phyloP scores from a whole-genome alignment of 116 monocot genomes.

The Trichopus zeylanicus region DNA sequence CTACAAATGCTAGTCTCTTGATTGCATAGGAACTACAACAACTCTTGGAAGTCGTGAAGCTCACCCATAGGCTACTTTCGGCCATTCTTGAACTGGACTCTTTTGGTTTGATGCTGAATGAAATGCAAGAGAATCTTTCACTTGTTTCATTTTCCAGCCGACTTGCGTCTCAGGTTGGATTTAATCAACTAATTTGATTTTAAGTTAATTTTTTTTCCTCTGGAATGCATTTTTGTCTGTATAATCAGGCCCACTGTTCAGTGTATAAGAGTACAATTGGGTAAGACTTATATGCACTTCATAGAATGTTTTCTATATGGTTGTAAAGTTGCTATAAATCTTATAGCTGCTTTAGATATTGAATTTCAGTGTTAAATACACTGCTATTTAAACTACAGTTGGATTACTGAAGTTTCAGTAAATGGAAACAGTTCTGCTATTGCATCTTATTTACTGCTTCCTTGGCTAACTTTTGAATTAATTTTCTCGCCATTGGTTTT shows the following conservation, averaged over 20 bases:
- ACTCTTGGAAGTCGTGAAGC: conserved; percentile 73
- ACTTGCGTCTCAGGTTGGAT: conserved; percentile 77
- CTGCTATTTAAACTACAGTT: neutral
- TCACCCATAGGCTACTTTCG: conserved; percentile 63
- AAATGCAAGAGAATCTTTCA: conserved; percentile 96
- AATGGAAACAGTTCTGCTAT: no score
- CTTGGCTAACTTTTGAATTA: no score
- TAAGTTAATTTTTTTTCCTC: neutral
- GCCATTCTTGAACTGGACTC: conserved; percentile 73
- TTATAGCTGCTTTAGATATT: no score
- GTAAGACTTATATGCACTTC: no score
- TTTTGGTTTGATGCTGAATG: conserved; percentile 73
- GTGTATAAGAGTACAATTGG: no score
- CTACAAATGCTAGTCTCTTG: neutral
- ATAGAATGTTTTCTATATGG: neutral
- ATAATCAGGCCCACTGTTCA: neutral
- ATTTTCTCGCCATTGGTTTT: no score
- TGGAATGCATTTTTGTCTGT: neutral
- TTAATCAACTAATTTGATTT: neutral
- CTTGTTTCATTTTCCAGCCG: conserved; percentile 95
- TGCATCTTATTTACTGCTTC: no score
- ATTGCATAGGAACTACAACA: conserved; percentile 61
- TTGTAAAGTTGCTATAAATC: neutral
- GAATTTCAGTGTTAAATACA: no score
- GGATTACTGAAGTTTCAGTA: neutral